Conservation (phyloP, 768 basidiomycete species). For the Chiua virens region DNA sequence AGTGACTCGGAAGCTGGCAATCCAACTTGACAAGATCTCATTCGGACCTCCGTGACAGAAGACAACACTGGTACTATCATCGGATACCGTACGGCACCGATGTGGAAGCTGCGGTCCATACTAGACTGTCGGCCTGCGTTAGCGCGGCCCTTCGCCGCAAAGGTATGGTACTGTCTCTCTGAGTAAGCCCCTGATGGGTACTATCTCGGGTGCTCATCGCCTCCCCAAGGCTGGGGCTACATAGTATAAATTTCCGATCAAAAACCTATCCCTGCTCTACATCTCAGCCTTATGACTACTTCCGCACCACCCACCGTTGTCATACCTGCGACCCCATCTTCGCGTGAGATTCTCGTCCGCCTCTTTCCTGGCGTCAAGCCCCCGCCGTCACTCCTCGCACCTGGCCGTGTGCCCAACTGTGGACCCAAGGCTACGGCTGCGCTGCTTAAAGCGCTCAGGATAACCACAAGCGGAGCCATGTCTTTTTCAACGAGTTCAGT, state of each 20-base stretch:
- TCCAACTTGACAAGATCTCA: no score
- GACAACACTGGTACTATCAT: no score
- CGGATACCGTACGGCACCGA: no score
- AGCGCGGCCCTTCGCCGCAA: background rate
- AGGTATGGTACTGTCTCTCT: background rate
- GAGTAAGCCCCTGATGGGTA: background rate
- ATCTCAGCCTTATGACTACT: slow-evolving; percentile 16
- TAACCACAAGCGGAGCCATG: slow-evolving; percentile 55
- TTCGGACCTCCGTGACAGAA: no score
- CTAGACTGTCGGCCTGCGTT: no score
- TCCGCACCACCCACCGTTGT: slow-evolving; percentile 27
- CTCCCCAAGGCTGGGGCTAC: background rate
- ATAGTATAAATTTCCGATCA: slow-evolving; percentile 10
- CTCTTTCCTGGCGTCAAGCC: slow-evolving; percentile 33
- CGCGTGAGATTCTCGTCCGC: slow-evolving; percentile 19
- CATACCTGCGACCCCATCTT: slow-evolving; percentile 21
- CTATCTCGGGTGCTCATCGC: slow-evolving; percentile 1
- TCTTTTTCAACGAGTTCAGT: slow-evolving; percentile 48
- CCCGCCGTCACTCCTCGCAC: slow-evolving; percentile 37
- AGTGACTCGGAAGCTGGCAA: no score
- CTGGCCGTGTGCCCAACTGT: slow-evolving; percentile 36
- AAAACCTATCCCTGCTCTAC: background rate
- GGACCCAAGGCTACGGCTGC: slow-evolving; percentile 39
- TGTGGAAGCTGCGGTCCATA: no score
- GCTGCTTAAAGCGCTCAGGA: slow-evolving; percentile 44